Evolutionary conservation across 106 monocot species (phyloP), one percentile per base, ranked within the genome.

Genomic region (Acorus gramineus): DNA sequence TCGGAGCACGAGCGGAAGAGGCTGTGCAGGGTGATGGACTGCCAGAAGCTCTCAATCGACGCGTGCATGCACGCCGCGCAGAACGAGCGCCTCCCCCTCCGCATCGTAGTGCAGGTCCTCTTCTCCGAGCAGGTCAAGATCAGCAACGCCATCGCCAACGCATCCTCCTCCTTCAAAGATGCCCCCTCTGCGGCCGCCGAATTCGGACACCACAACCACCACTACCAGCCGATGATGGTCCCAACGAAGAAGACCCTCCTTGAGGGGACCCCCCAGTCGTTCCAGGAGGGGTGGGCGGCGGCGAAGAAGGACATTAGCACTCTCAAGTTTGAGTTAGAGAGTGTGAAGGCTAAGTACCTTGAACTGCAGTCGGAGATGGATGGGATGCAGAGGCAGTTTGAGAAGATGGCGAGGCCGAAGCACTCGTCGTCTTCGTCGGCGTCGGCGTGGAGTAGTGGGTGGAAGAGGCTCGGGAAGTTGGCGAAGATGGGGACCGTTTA

Each of bases 51-150:
- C 42, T 95, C 94, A 42, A 87, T 95, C 57, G 94, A 95, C 44
- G 94, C 94, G 13, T 90, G 94, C 72, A 95, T 90, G 90, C 94
- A 95, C 74, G 94, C 94, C 0, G 90, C 94, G 1, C 94, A 90
- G 82, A 95, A 95, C 74, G 94, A 95, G 65, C 81, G 94, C 56
- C 90, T 95, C 28, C 94, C 94, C 4, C 90, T 95, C 45, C 86
- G 94, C 3, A 61, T 95, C 3, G 94, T 90, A 0, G 86, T 95
- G 11, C 94, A 95, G 53, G 84, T 95, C 44, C 90, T 95, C 57
- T 95, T 95, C 86, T 90, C 86, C 7, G 94, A 95, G 78, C 94
- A 95, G 49, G 80, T 87, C 46, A 95, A 90, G 73, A 86, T 95
- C 62, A 90, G 84, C 81, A 90, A 84, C 62, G 94, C 94, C 61